These are phyloP conservation scores for Neurospora sp. DNA, from an alignment of 495 filamentous ascomycete species.

Conservation along the genomic window DNA sequence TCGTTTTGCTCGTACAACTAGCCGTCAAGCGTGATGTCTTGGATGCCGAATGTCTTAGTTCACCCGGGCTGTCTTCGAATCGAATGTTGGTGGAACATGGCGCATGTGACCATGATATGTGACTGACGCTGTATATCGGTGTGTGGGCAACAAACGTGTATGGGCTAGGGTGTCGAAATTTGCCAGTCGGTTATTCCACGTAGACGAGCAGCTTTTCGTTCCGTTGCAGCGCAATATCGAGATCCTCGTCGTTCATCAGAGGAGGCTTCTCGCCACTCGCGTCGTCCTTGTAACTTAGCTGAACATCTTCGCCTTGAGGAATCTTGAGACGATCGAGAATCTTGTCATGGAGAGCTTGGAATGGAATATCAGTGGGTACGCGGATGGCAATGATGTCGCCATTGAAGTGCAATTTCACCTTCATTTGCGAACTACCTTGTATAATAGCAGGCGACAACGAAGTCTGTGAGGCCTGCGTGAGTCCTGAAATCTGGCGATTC, in stretches of 20 bases:
- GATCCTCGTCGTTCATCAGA: conserved; percentile 67
- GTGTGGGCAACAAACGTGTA: background rate
- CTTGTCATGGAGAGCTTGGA: conserved; percentile 71
- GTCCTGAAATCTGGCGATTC: conserved; percentile 62
- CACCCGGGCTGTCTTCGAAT: background rate
- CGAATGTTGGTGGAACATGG: background rate
- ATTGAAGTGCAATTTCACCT: conserved; percentile 89
- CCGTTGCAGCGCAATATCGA: conserved; percentile 67
- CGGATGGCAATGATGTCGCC: conserved; percentile 87
- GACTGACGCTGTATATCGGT: background rate
- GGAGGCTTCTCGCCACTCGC: conserved; percentile 60
- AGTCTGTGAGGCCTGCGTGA: conserved; percentile 58
- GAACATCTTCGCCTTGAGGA: conserved; percentile 49
- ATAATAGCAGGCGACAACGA: conserved; percentile 41
- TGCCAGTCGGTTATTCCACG: conserved; percentile 37
- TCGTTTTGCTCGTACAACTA: background rate
- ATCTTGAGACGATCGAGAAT: conserved; percentile 69
- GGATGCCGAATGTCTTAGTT: background rate
- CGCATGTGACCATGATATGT: background rate
- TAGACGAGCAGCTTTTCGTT: conserved; percentile 82
- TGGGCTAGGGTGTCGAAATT: background rate
- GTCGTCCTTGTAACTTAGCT: conserved; percentile 83
- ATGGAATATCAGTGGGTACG: conserved; percentile 69
- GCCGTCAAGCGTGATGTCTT: background rate
- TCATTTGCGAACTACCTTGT: conserved; percentile 45